Evolutionary conservation across 352 stramenopile genomes (phyloP).

Genomic region (Globisporangium echinulatum): DNA sequence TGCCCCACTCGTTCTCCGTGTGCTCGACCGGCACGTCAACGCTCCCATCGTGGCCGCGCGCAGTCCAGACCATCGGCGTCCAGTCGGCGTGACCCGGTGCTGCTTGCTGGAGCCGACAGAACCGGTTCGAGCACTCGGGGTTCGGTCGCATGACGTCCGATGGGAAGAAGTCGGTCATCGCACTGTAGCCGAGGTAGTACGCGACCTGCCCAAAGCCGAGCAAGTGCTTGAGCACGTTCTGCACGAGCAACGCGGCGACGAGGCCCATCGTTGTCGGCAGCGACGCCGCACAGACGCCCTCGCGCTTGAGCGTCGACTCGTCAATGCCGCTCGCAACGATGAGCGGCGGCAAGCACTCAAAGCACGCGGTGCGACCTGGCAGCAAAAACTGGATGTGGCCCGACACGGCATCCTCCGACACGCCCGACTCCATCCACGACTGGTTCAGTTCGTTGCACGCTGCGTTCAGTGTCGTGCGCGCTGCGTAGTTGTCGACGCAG

Average conservation of each 20-base stretch:
- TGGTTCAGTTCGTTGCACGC: constrained; percentile 85
- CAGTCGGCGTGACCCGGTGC: constrained; percentile 35
- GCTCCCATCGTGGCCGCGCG: constrained; percentile 45
- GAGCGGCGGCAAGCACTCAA: constrained; percentile 84
- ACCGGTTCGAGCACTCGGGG: constrained; percentile 71
- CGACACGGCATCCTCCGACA: constrained; percentile 87
- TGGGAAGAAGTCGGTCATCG: constrained; percentile 87
- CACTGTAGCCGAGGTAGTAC: constrained; percentile 86
- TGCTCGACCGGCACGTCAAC: constrained; percentile 48
- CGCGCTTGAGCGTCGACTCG: constrained; percentile 82
- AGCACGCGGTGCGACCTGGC: constrained; percentile 82
- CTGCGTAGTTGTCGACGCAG: constrained; percentile 89
- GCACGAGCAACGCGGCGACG: constrained; percentile 78
- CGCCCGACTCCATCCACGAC: constrained; percentile 87
- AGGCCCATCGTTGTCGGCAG: constrained; percentile 88
- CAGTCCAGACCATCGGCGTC: constrained; percentile 69
- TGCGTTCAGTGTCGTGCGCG: constrained; percentile 82
- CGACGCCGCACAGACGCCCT: constrained; percentile 85
- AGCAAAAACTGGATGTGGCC: constrained; percentile 87
- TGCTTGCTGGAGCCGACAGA: constrained; percentile 71
- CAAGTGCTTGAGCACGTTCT: constrained; percentile 87
- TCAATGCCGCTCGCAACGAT: constrained; percentile 83
- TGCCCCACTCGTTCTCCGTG: constrained; percentile 85
- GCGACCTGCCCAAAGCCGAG: constrained; percentile 81
- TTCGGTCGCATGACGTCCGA: constrained; percentile 77